Conservation (phyloP, 805 yeast genomes). For the Candida gorgasii region DNA sequence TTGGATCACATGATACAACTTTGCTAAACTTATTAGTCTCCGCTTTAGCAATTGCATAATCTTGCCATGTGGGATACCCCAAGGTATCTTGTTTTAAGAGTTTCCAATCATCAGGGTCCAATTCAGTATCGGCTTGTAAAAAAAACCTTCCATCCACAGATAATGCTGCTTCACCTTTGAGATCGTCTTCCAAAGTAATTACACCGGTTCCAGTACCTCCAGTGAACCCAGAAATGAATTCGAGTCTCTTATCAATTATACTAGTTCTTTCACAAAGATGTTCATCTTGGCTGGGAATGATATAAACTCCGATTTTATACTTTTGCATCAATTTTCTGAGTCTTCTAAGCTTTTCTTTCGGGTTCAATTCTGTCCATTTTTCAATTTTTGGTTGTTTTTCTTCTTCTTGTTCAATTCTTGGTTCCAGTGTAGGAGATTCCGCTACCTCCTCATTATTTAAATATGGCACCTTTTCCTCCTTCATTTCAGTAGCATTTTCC, state of each 20-base stretch:
- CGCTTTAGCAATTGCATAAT: conserved; percentile 60
- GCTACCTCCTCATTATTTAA: neutral
- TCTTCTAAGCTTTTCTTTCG: conserved; percentile 56
- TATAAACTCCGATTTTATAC: conserved; percentile 68
- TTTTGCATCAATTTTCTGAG: conserved; percentile 66
- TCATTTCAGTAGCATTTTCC: neutral
- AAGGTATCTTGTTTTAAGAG: conserved; percentile 76
- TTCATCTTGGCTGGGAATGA: conserved; percentile 85
- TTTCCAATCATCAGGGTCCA: conserved; percentile 72
- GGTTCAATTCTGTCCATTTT: conserved; percentile 30
- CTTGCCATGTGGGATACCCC: conserved; percentile 74
- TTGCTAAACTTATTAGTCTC: conserved; percentile 49
- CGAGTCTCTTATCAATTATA: conserved; percentile 76
- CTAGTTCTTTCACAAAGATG: conserved; percentile 91
- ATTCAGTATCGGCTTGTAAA: conserved; percentile 81
- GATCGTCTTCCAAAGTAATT: conserved; percentile 52
- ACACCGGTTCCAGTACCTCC: conserved; percentile 94
- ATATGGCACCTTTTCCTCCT: neutral
- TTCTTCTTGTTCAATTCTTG: no score
- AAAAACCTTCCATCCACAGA: conserved; percentile 96
- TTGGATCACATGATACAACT: conserved; percentile 83
- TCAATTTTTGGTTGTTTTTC: neutral
- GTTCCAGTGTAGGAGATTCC: neutral
- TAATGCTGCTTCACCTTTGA: conserved; percentile 69
- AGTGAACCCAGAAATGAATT: conserved; percentile 81